Conservation (phyloP, 1,284 basidiomycete genomes). For the Ganoderma sinense region DNA sequence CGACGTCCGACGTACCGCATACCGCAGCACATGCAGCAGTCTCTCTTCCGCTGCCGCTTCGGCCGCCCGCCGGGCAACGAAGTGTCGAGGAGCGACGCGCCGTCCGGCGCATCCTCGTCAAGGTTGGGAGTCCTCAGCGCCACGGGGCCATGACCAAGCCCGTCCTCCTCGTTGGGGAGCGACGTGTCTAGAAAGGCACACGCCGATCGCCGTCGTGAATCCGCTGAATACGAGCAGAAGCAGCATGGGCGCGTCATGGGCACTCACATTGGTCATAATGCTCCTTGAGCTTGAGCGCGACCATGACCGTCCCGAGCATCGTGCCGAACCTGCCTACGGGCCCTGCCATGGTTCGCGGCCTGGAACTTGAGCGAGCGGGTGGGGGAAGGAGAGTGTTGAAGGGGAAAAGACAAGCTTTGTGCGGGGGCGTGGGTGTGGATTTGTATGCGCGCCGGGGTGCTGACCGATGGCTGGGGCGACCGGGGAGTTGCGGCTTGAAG, state of each 20-base stretch:
- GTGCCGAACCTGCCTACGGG: conserved; percentile 34
- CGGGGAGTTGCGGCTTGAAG: conserved; percentile 2
- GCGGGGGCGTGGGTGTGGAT: conserved; percentile 11
- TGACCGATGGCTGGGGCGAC: not conserved
- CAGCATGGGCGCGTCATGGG: not conserved
- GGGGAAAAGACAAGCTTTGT: conserved; percentile 14
- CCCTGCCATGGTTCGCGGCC: conserved; percentile 25
- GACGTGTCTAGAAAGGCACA: conserved; percentile 45
- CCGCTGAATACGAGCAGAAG: not conserved
- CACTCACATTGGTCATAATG: conserved; percentile 55
- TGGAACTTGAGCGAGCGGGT: conserved; percentile 2
- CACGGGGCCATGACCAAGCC: conserved; percentile 40
- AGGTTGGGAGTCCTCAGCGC: conserved; percentile 44
- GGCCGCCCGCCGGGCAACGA: conserved; percentile 42
- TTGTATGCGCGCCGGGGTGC: conserved; percentile 17
- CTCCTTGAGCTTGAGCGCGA: conserved; percentile 57
- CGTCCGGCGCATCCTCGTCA: conserved; percentile 38
- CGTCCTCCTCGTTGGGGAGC: conserved; percentile 52
- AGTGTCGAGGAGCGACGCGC: conserved; percentile 47
- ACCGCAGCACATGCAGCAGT: conserved; percentile 63
- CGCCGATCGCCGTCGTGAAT: not conserved
- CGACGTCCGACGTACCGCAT: conserved; percentile 47
- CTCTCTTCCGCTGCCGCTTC: conserved; percentile 43
- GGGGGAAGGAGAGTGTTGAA: conserved; percentile 12
- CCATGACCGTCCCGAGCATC: conserved; percentile 54